Evolutionary conservation across 2,329 filamentous ascomycete genomes (phyloP), one percentile per base, ranked within the genome.

Genomic region (Colletotrichum truncatum): DNA sequence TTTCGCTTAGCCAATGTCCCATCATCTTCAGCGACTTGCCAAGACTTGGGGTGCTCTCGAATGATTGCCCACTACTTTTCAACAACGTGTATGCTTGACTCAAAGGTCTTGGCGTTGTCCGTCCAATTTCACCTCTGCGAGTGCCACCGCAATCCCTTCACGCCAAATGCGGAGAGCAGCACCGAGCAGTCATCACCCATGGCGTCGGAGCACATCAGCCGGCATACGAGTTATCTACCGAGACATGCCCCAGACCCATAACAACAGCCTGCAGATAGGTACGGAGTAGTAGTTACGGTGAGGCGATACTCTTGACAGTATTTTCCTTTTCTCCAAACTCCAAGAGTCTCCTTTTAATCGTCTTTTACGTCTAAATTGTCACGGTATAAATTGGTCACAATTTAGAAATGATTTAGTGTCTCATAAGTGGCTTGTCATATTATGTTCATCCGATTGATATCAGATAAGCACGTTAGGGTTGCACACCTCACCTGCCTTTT

Each of bases 101-200:
- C 36, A 30, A 39, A 49, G 34, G 21, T 51, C 57, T 66, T 66
- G 63, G 57, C 63, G 45, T 56, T 23, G 63, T 66, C 57, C 63
- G 51, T 66, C 49, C 57, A 66, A 66, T 66, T 63, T 65, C 43
- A 38, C 23, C 6, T 30, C 11, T 45, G 11, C 1, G 41, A 46
- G 39, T 26, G 53, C 28, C 18, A 45, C 25, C 28, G 14, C 11
- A 12, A 23, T 14, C 38, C 18, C 32, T 18, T 39, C 41, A 21
- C 38, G 21, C 48, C 34, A 23, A 51, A 55, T 36, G 6, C 49
- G 63, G 63, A 65, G 57, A 23, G 45, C n/a, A 52, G 57, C 48
- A 18, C 63, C 43, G 51, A 55, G 21, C 51, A n/a, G n/a, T n/a
- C 25, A 45, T 36, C 32, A 59, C 32, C 54, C 55, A 45, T 21